Base-by-base conservation (phyloP, 805 yeast genomes). In the Metschnikowia gruessii region DNA sequence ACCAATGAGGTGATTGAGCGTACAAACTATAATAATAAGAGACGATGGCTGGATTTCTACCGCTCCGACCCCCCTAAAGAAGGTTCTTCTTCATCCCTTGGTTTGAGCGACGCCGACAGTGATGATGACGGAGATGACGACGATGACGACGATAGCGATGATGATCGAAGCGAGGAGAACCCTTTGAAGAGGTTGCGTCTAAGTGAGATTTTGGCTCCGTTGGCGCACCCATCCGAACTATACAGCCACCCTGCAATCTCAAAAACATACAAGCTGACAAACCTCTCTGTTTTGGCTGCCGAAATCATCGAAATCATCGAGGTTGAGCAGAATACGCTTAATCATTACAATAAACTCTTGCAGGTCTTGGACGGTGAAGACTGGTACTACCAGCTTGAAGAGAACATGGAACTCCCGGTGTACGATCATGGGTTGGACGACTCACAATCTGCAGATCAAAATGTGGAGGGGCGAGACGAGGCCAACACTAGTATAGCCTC, bases 301-400 rank as follows among this genome's bases (percentile, higher is more conserved):
- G 88, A 89, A 50, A 80, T 94, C 15, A 80, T 91, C 21, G 85
- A 85, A 43, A 69, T 84, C 50, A 85, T 94, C 41, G 91, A 87
- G 60, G 77, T 79, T 35, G 99, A 94, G 60, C 96, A 89, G 57
- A 74, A 77, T 22, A 83, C 82, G 30, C 85, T 87, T n/a, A 81
- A 82, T 48, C 79, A 82, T 58, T 70, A 90, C 43, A 79, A 85
- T 37, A 81, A 80, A 57, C 72, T 92, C 37, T 75, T 94, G 65
- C 87, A 84, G 51, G 82, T 86, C 1, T 81, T 92, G 55, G 72
- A 92, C 41, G 97, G 97, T 4, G 98, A 92, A 60, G 92, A 88
- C 61, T 86, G 95, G 53, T 73, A 73, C 37, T 81, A 81, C 45
- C 65, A 85, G 33, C 69, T 81, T 17, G 87, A 87, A 30, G 80